Conservation (phyloP, 1,139 yeast genomes). For the Hansenula sp. region DNA sequence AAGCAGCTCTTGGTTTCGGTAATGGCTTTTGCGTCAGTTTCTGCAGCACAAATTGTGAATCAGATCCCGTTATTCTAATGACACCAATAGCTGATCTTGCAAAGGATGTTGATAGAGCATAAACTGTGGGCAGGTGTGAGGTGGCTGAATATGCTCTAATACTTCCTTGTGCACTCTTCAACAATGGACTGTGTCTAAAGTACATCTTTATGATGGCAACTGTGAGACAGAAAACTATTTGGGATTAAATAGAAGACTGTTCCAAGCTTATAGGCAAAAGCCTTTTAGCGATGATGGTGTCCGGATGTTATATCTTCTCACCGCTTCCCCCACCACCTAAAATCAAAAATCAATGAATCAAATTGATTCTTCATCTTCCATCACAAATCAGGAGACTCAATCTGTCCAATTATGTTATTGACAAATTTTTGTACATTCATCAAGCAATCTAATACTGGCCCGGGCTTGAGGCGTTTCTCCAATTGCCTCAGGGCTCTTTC, state of each 20-base stretch:
- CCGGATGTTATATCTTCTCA: background rate
- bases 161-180: background rate
- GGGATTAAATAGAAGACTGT: too few species aligned
- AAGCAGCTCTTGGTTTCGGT: constrained; percentile 53
- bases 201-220: too few species aligned
- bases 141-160: constrained; percentile 7
- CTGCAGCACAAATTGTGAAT: constrained; percentile 39
- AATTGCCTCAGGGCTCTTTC: background rate
- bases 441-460: too few species aligned
- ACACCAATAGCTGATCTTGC: constrained; percentile 87
- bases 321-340: too few species aligned
- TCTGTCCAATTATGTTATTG: too few species aligned
- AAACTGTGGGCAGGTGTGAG: constrained; percentile 57
- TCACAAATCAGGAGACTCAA: too few species aligned
- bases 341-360: too few species aligned
- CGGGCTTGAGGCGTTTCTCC: background rate
- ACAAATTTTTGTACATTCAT: too few species aligned
- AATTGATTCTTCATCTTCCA: too few species aligned
- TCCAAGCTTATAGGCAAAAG: background rate
- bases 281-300: background rate
- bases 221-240: too few species aligned
- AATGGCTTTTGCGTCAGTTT: constrained; percentile 39
- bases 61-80: constrained; percentile 76
- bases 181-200: background rate
- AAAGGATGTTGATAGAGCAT: constrained; percentile 83